Conservation (phyloP, 192 early-diverging fungal genomes). For the Fimicolochytrium jonesii region DNA sequence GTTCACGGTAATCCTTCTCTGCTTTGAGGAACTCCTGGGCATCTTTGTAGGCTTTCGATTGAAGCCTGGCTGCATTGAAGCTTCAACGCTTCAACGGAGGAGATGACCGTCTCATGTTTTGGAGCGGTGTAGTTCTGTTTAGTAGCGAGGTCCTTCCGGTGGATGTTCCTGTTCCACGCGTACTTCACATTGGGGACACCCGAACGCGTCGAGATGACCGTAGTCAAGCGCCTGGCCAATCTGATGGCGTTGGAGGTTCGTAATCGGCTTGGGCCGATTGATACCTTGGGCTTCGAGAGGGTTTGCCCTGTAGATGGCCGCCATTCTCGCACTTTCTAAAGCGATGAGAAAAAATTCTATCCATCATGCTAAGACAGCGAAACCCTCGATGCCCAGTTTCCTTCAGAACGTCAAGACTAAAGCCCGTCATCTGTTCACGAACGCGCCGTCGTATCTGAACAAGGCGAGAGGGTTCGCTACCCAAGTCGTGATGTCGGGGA, state of each 20-base stretch:
- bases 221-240: background rate
- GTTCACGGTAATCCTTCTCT: slow-evolving; percentile 5
- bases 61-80: background rate
- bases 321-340: no score
- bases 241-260: background rate
- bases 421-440: background rate
- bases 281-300: background rate
- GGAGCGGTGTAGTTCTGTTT: background rate
- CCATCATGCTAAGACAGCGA: background rate
- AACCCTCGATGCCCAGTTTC: background rate
- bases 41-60: slow-evolving; percentile 9
- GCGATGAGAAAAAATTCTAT: no score
- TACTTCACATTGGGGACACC: background rate
- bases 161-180: slow-evolving; percentile 8
- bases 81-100: background rate
- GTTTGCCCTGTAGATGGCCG: background rate
- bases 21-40: slow-evolving; percentile 7
- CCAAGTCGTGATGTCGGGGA: no score
- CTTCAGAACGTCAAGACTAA: background rate
- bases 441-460: background rate
- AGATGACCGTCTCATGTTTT: background rate
- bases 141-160: slow-evolving; percentile 2
- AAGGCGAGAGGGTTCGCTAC: background rate
- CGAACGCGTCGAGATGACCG: background rate
- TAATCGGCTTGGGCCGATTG: background rate